Evolutionary conservation across 805 yeast species (phyloP), one percentile per base, ranked within the genome.

Genomic region (Wickerhamiella alocasiicola): DNA sequence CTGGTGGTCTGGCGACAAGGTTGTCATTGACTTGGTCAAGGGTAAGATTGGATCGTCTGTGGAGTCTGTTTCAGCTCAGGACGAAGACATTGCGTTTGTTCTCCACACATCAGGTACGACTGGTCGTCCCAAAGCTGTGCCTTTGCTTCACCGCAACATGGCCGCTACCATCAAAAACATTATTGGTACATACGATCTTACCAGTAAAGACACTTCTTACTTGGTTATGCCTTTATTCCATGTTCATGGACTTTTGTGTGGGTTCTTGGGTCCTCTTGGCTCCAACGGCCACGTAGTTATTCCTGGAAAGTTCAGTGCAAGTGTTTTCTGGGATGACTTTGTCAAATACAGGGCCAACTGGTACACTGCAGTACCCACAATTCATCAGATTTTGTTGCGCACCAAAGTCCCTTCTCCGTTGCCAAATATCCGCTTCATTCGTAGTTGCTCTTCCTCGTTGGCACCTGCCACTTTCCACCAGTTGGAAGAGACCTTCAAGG

Each of bases 311-410:
- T 78, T 78, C 57, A 69, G 78, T 21, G 83, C 85, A 2, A 57
- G 62, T 23, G 56, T 52, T 12, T 78, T 78, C 58, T 78, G 83
- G 81, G 44, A 55, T 7, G 75, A 78, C 42, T 78, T 73, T 50
- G 57, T 60, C 40, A 48, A 50, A 6, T 63, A 66, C 54, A 50
- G 59, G 5, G 78, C 80, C 39, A 75, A 62, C 43, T 78, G 87
- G 87, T 78, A 76, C 56, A 73, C 81, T 40, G 81, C 82, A 7
- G 87, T 78, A 4, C 85, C 87, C 34, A 78, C 87, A 0, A 78
- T 78, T 46, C 83, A 79, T 58, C 70, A 73, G 59, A 78, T 78
- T 47, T 57, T 78, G 53, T 58, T 78, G 44, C 72, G 71, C 51
- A 60, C 67, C 26, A 62, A 65, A 32, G 53, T 64, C 40, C 84